A percentile compares a stretch with the other conserved stretches of the same genome.
These are phyloP conservation scores for Gymnopilus dilepis DNA, from an alignment of 768 basidiomycete genomes.

Conservation along the genomic window DNA sequence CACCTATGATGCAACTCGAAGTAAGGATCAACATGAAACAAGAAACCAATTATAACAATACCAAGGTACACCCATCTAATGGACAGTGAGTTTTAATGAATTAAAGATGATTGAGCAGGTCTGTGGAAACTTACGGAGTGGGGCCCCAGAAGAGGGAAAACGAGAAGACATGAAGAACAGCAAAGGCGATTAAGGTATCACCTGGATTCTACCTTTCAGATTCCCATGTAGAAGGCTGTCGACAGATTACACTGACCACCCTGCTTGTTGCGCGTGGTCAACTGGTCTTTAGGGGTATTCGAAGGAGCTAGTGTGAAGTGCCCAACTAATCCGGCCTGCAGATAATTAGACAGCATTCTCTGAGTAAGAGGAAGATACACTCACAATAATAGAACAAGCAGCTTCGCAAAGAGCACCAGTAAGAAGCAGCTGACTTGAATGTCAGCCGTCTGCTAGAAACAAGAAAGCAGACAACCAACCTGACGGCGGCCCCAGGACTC, in stretches of 20 bases:
- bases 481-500: slow-evolving; percentile 77
- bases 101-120: too few relatives aligned
- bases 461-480: slow-evolving; percentile 36
- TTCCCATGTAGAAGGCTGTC: too few relatives aligned
- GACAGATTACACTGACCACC: slow-evolving; percentile 54
- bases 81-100: too few relatives aligned
- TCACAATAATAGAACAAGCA: slow-evolving; percentile 63
- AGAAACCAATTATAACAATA: slow-evolving; percentile 8
- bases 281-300: slow-evolving; percentile 48
- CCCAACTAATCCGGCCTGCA: slow-evolving; percentile 70
- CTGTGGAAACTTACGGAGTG: slow-evolving; percentile 49
- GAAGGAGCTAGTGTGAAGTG: slow-evolving; percentile 67
- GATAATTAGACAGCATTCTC: background rate
- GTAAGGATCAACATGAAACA: background rate
- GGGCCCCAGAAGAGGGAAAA: slow-evolving; percentile 82
- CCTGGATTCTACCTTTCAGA: too few relatives aligned
- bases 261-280: slow-evolving; percentile 60
- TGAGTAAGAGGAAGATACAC: slow-evolving; percentile 17
- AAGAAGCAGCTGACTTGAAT: slow-evolving; percentile 57
- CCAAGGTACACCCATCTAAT: slow-evolving; percentile 70
- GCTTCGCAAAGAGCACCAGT: slow-evolving; percentile 67
- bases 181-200: slow-evolving; percentile 73
- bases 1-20: slow-evolving; percentile 38
- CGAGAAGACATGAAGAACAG: slow-evolving; percentile 75
- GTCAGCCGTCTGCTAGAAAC: background rate